These are phyloP conservation scores for Eremochloa ophiuroides DNA, from an alignment of 176 grass and related monocot species.

Conservation along the genomic window DNA sequence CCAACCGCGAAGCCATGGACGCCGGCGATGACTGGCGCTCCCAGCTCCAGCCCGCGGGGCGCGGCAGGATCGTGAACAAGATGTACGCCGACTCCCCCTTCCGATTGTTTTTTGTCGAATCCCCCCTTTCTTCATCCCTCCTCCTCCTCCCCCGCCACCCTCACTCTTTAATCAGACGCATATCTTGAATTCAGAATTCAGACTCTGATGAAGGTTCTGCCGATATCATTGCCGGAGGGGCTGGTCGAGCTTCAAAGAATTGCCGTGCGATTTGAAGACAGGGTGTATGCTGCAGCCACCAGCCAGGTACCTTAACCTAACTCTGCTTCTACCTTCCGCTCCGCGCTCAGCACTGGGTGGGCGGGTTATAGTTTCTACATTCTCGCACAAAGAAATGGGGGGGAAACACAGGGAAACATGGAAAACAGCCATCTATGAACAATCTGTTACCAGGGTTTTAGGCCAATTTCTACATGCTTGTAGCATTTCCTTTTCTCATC, in stretches of 20 bases:
- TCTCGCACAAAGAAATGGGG: background rate
- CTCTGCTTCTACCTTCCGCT: background rate
- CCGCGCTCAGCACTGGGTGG: background rate
- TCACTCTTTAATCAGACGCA: background rate
- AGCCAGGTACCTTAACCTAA: slow-evolving; percentile 44
- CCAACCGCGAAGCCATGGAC: slow-evolving; percentile 5
- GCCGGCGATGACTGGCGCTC: slow-evolving; percentile 50
- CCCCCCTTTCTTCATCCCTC: background rate
- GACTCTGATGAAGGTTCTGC: slow-evolving; percentile 61
- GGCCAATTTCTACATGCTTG: background rate
- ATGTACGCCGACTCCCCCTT: slow-evolving; percentile 33
- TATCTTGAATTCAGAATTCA: slow-evolving; percentile 39
- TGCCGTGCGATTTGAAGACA: slow-evolving; percentile 71
- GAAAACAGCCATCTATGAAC: background rate
- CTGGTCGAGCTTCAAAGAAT: slow-evolving; percentile 68
- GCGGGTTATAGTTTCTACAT: background rate
- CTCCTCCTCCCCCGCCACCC: background rate
- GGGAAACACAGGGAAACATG: background rate
- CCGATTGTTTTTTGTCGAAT: background rate
- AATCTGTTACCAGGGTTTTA: background rate
- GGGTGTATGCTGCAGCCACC: slow-evolving; percentile 45
- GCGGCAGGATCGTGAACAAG: slow-evolving; percentile 68
- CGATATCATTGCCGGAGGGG: slow-evolving; percentile 53
- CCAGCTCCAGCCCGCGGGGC: slow-evolving; percentile 55
- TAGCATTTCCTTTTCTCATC: background rate